Base-by-base conservation (phyloP, 2,329 filamentous ascomycete genomes). In the Ophiostoma tasmaniense region DNA sequence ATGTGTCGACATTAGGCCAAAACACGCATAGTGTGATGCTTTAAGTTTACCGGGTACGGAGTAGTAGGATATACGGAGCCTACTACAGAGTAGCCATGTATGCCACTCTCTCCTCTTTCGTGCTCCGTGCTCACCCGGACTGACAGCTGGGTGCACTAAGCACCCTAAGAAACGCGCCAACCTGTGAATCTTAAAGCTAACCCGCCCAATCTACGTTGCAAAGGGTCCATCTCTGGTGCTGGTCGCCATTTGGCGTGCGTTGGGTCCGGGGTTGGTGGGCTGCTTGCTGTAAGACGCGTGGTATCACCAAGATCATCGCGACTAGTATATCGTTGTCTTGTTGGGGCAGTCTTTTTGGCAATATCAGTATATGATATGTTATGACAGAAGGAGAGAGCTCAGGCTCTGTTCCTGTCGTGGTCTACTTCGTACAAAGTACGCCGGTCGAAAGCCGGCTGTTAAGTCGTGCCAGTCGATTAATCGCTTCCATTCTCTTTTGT, bases 11-110 rank as follows among this genome's bases (percentile, higher is more conserved):
- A 3, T 61, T 20, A 61, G 55, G 25, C 55, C 55, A 61, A 28
- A 30, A 28, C 14, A 61, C 55, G 55, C 55, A 61, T 61, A 61
- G 13, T 61, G 22, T 25, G 50, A 55, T 55, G 50, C 50, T 55
- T 55, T 20, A 61, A 61, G 25, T 61, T 61, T 61, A 28, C 50
- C 22, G 50, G 50, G 50, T 55, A 55, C 17, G 25, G 55, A 61
- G 55, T 61, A 61, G 55, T 30, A 61, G 25, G 25, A 61, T 61
- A 61, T 61, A 61, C 55, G 55, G 55, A 61, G 55, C 55, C 55
- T 61, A 61, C 55, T 61, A 33, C 33, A 33, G 33, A 33, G 33
- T 33, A 61, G 55, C 13, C 14, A 59, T 61, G 22, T 17, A 61
- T 33, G 55, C 55, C 55, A 61, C 55, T 28, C 55, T 6, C 30